Base-by-base conservation (phyloP, 768 basidiomycete species). In the Leucocoprinus sp. region DNA sequence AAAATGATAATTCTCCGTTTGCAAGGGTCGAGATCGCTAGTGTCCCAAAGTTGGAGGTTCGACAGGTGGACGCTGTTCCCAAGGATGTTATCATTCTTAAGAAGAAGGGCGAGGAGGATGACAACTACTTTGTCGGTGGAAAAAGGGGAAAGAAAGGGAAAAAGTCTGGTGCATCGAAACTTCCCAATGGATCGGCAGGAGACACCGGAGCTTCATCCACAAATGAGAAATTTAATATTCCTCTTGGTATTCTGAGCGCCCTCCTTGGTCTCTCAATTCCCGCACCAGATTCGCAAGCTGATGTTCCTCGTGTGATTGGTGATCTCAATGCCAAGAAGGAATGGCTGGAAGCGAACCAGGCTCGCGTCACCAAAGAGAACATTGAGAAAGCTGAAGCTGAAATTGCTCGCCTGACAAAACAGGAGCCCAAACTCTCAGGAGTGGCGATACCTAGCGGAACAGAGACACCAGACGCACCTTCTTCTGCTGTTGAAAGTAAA, bases 311-410 rank as follows among this genome's bases (percentile, higher is more conserved):
- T 43, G 78, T 91, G 37, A 71, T 98, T 46, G 86, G 89, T 57
- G 89, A 96, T 60, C 73, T 99, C 48, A 85, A 85, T 64, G 88
- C 79, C 41, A 99, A 98, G 75, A 93, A 93, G 69, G 73, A 82
- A 18, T 98, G 93, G 92, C 96, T 80, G 57, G 81, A 85, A 61
- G 93, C 88, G 24, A 98, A 98, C 66, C 92, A 93, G 64, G 77
- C 75, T 21, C 79, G 78, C 18, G 77, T 75, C 51, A 91, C 89
- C 2, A 74, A 77, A 4, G 86, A 88, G 57, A 87, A 88, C 54
- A 68, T 92, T 41, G 77, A 80, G 29, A 85, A 85, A 64, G 90
- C 84, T 9, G 84, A 91, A 60, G 74, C 72, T 11, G 76, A 84
- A 52, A 86, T 92, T 58, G 66, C 74, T 54, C 76, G 77, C 41